Evolutionary conservation across 2,329 filamentous ascomycete genomes (phyloP).

Genomic region (Corynespora cassiicola): DNA sequence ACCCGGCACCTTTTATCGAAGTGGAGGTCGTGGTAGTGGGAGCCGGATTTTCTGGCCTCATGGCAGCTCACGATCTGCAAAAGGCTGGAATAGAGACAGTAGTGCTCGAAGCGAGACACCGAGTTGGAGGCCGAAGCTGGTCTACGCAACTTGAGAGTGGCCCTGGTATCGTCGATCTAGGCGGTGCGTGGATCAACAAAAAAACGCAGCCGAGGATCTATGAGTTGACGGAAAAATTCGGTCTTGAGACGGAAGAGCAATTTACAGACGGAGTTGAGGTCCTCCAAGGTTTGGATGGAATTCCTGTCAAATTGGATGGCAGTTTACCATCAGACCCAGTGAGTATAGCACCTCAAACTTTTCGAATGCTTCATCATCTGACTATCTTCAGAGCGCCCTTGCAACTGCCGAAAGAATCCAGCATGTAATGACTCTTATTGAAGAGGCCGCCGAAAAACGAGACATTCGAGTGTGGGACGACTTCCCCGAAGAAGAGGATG

Average conservation of each 20-base stretch:
- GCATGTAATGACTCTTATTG: no score
- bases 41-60: slow-evolving; percentile 38
- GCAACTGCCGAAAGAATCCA: no score
- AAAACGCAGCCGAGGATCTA: slow-evolving; percentile 57
- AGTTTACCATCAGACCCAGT: no score
- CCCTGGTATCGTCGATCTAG: slow-evolving; percentile 56
- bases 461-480: slow-evolving; percentile 13
- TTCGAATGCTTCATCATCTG: slow-evolving; percentile 39
- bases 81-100: slow-evolving; percentile 44
- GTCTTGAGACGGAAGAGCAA: slow-evolving; percentile 56
- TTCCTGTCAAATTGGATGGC: slow-evolving; percentile 35
- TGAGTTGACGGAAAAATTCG: slow-evolving; percentile 49
- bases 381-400: no score
- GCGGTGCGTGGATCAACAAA: slow-evolving; percentile 68
- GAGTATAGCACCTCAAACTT: no score
- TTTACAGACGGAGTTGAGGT: slow-evolving; percentile 54
- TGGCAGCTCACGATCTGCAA: slow-evolving; percentile 40
- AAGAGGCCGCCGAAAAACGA: slow-evolving; percentile 30
- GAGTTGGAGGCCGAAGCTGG: slow-evolving; percentile 60
- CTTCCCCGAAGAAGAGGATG: slow-evolving; percentile 36
- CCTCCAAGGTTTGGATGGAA: slow-evolving; percentile 49
- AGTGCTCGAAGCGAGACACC: slow-evolving; percentile 56
- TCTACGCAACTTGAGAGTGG: slow-evolving; percentile 41
- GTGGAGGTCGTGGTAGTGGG: slow-evolving; percentile 46
- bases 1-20: neutral